phyloP scores from a whole-genome alignment of 2,329 filamentous ascomycete genomes.

The Talaromyces funiculosus region DNA sequence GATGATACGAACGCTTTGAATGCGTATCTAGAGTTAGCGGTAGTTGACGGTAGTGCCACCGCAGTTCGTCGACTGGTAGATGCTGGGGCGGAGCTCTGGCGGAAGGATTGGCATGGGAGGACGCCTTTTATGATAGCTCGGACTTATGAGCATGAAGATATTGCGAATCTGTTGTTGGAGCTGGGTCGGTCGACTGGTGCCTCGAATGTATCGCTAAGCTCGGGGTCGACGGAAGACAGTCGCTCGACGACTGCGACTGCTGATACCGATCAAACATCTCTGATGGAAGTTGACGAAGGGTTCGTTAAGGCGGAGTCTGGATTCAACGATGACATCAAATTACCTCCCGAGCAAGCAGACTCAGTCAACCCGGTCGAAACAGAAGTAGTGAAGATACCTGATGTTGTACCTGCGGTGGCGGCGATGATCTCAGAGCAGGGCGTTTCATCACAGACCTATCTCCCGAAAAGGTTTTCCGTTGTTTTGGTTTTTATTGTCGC shows the following conservation, averaged over 20 bases:
- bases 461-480: not conserved
- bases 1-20: not conserved
- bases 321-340: not conserved
- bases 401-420: not conserved
- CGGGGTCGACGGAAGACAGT: not conserved
- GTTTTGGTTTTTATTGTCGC: not conserved
- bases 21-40: not conserved
- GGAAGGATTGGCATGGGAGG: not conserved
- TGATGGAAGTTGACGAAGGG: not conserved
- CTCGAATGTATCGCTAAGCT: not conserved
- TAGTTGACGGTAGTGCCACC: not conserved
- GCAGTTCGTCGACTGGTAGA: not conserved
- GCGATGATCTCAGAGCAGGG: not conserved
- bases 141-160: not conserved
- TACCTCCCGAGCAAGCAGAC: not conserved
- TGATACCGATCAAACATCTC: not conserved
- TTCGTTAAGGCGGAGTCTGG: not conserved
- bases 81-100: not conserved
- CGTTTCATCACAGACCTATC: not conserved
- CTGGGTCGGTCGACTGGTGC: not conserved
- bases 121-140: not conserved
- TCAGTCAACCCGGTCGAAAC: not conserved
- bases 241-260: not conserved
- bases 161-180: not conserved
- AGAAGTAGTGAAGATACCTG: not conserved